Conservation (phyloP, 306 rosid genomes). For the Neltuma alba region DNA sequence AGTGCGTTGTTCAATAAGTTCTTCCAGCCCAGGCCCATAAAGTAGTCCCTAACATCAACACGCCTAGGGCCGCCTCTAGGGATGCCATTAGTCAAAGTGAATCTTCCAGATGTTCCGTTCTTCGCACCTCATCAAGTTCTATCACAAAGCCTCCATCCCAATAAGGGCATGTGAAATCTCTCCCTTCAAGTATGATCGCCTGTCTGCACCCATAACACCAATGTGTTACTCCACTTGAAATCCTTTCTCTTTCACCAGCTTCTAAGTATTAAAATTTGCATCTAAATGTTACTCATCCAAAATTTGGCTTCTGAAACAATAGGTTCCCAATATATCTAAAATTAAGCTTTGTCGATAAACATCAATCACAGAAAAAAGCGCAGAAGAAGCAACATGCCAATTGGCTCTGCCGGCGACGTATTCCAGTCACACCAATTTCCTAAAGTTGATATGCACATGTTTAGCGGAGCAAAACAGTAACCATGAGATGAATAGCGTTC, state of each 20-base stretch:
- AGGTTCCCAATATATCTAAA: neutral
- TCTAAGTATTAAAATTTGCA: neutral
- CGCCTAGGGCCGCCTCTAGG: slow-evolving; percentile 43
- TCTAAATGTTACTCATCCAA: slow-evolving; percentile 27
- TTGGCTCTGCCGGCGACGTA: neutral
- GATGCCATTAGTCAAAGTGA: slow-evolving; percentile 23
- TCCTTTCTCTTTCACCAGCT: slow-evolving; percentile 31
- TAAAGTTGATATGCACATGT: neutral
- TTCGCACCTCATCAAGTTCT: slow-evolving; percentile 44
- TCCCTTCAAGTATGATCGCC: slow-evolving; percentile 40
- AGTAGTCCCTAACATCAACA: slow-evolving; percentile 36
- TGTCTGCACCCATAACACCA: slow-evolving; percentile 65
- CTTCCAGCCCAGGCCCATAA: slow-evolving; percentile 47
- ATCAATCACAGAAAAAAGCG: slow-evolving; percentile 3
- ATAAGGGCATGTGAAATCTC: slow-evolving; percentile 52
- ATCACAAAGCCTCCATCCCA: slow-evolving; percentile 61
- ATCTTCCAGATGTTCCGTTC: slow-evolving; percentile 29
- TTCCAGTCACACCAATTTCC: neutral
- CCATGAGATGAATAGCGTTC: neutral
- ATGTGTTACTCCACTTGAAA: slow-evolving; percentile 60
- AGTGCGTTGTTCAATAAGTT: slow-evolving; percentile 53
- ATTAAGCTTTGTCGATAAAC: neutral
- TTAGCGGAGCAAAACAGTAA: slow-evolving; percentile 10
- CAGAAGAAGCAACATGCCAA: slow-evolving; percentile 11
- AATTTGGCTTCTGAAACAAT: slow-evolving; percentile 12